Percentiles rank a stretch among this genome's conserved stretches.
These are phyloP conservation scores for Phanerochaete carnosa DNA, from an alignment of 768 basidiomycete genomes.

Conservation along the genomic window DNA sequence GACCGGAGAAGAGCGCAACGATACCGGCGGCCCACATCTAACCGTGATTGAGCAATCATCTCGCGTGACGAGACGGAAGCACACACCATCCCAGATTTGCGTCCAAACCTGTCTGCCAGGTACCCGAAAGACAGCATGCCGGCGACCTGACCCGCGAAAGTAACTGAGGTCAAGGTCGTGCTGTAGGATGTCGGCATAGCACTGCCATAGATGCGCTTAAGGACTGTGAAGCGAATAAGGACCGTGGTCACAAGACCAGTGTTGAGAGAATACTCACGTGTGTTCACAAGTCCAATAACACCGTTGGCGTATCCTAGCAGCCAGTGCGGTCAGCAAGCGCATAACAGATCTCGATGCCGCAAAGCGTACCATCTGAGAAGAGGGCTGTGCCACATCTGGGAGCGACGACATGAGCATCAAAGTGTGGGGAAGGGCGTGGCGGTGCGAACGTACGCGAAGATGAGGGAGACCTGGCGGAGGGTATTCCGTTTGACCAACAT, in stretches of 20 bases:
- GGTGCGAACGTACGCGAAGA: conserved; percentile 66
- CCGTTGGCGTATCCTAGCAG: conserved; percentile 73
- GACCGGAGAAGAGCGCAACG: conserved; percentile 77
- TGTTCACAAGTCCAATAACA: conserved; percentile 70
- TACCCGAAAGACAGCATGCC: conserved; percentile 85
- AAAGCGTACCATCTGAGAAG: conserved; percentile 71
- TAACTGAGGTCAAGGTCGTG: conserved; percentile 61
- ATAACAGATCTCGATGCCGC: background rate
- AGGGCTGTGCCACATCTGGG: conserved; percentile 80
- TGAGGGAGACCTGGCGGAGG: conserved; percentile 66
- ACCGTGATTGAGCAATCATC: too few relatives aligned
- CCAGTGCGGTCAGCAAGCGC: background rate
- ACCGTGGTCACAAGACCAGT: background rate
- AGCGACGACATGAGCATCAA: background rate
- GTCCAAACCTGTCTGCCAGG: conserved; percentile 82
- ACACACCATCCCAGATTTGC: conserved; percentile 84
- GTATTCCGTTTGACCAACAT: background rate
- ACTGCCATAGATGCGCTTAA: conserved; percentile 67
- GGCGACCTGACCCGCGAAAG: conserved; percentile 83
- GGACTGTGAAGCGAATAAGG: conserved; percentile 39
- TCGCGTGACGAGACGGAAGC: background rate
- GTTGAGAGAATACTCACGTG: background rate
- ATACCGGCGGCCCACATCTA: conserved; percentile 83
- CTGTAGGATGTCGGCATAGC: conserved; percentile 52
- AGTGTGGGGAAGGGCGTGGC: background rate